These are phyloP conservation scores for Neovahlkampfia damariscottae DNA, from an alignment of 78 protist genomes.

Conservation along the genomic window DNA sequence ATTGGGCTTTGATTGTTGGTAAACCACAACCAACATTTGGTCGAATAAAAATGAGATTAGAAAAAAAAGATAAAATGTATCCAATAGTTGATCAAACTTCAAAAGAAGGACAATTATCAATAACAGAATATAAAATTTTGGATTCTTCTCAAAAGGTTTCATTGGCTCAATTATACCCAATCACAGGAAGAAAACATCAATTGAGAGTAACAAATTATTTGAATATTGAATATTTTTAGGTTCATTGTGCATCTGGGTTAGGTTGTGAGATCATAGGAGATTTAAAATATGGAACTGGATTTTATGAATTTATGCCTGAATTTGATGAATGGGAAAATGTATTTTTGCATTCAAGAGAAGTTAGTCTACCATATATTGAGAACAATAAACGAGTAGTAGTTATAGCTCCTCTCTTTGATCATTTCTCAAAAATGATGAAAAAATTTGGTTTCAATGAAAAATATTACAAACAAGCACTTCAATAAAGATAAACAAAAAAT, in stretches of 20 bases:
- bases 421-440: background rate
- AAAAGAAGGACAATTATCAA: background rate
- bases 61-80: too few relatives aligned
- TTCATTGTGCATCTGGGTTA: background rate
- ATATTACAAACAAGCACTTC: too few relatives aligned
- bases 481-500: too few relatives aligned
- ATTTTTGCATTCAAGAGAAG: background rate
- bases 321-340: background rate
- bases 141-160: background rate
- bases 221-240: too few relatives aligned
- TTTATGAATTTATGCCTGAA: background rate
- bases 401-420: background rate
- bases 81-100: too few relatives aligned
- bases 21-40: background rate
- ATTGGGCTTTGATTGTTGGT: constrained; percentile 2
- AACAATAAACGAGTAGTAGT: background rate
- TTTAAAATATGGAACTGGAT: background rate
- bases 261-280: constrained; percentile 1
- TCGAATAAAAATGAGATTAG: constrained; percentile 1
- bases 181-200: background rate
- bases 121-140: background rate
- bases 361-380: background rate
- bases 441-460: background rate
- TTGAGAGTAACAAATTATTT: background rate
- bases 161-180: background rate